phyloP scores from a whole-genome alignment of 2,329 filamentous ascomycete species.

The Decorospora gaudefroyi region DNA sequence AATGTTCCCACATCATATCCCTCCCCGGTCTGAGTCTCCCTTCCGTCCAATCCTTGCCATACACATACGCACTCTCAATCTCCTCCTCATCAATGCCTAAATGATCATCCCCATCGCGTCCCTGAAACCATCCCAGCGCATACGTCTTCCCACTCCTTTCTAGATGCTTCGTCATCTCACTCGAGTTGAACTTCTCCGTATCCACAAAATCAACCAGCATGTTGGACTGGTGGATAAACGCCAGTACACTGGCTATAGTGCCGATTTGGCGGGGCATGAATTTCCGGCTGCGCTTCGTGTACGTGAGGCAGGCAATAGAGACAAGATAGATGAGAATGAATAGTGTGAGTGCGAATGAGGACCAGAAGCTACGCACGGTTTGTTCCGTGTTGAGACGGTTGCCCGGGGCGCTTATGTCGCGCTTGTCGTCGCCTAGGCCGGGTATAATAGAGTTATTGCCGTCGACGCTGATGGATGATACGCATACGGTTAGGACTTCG shows the following conservation, averaged over 20 bases:
- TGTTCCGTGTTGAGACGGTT: slow-evolving; percentile 48
- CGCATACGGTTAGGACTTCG: slow-evolving; percentile 72
- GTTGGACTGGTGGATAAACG: slow-evolving; percentile 78
- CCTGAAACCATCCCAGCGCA: slow-evolving; percentile 76
- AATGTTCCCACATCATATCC: slow-evolving; percentile 35
- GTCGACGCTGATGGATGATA: slow-evolving; percentile 68
- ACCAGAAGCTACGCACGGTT: slow-evolving; percentile 64
- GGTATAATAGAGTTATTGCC: slow-evolving; percentile 64
- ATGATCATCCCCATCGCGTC: slow-evolving; percentile 72
- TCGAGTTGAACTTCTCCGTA: slow-evolving; percentile 65
- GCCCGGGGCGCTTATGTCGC: not conserved
- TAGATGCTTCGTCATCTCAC: slow-evolving; percentile 65
- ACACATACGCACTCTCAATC: slow-evolving; percentile 66
- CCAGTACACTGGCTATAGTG: slow-evolving; percentile 75
- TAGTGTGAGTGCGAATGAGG: slow-evolving; percentile 65
- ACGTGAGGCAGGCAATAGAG: slow-evolving; percentile 63
- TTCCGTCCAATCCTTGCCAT: slow-evolving; percentile 56
- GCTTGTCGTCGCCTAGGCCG: slow-evolving; percentile 25
- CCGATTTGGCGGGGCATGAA: slow-evolving; percentile 79
- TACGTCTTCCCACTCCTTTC: slow-evolving; percentile 68
- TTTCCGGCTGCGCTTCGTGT: slow-evolving; percentile 65
- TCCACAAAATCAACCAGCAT: slow-evolving; percentile 78
- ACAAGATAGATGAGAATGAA: slow-evolving; percentile 70
- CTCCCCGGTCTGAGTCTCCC: slow-evolving; percentile 41
- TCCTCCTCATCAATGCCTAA: slow-evolving; percentile 80